Conservation (phyloP, 805 yeast species). For the Hagleromyces aurorensis region DNA sequence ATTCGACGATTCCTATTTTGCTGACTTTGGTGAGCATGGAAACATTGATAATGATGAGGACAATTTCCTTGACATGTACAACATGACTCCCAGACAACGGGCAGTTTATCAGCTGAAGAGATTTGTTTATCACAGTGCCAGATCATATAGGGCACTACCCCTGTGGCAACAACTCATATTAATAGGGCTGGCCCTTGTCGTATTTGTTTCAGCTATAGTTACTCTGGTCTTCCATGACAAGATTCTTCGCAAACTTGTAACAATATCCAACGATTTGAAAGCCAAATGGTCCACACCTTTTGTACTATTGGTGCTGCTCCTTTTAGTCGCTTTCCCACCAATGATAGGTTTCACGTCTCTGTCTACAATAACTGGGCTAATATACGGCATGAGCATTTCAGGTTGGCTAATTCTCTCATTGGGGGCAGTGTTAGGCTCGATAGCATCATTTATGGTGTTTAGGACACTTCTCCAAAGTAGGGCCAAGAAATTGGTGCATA, state of each 20-base stretch:
- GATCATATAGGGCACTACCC: slow-evolving; percentile 15
- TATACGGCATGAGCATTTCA: slow-evolving; percentile 61
- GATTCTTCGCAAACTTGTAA: slow-evolving; percentile 31
- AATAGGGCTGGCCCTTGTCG: slow-evolving; percentile 8
- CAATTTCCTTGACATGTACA: slow-evolving; percentile 28
- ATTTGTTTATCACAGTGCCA: slow-evolving; percentile 7
- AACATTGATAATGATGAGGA: slow-evolving; percentile 18
- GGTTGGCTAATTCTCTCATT: slow-evolving; percentile 75
- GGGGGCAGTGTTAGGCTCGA: slow-evolving; percentile 67
- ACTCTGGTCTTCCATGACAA: slow-evolving; percentile 23
- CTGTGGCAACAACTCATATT: slow-evolving; percentile 20
- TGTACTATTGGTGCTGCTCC: slow-evolving; percentile 44
- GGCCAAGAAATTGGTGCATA: slow-evolving; percentile 52
- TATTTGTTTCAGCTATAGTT: slow-evolving; percentile 12
- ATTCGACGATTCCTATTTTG: slow-evolving; percentile 14
- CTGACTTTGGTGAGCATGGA: slow-evolving; percentile 5
- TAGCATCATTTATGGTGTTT: slow-evolving; percentile 63
- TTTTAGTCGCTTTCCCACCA: slow-evolving; percentile 83
- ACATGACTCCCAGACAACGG: slow-evolving; percentile 29
- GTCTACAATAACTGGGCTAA: slow-evolving; percentile 64
- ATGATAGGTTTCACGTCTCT: slow-evolving; percentile 71
- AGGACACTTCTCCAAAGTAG: slow-evolving; percentile 47
- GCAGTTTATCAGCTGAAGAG: slow-evolving; percentile 17
- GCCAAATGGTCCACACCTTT: slow-evolving; percentile 35
- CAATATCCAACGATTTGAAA: slow-evolving; percentile 39